phyloP scores from a whole-genome alignment of 2,329 filamentous ascomycete genomes.

The Talaromyces sp. region DNA sequence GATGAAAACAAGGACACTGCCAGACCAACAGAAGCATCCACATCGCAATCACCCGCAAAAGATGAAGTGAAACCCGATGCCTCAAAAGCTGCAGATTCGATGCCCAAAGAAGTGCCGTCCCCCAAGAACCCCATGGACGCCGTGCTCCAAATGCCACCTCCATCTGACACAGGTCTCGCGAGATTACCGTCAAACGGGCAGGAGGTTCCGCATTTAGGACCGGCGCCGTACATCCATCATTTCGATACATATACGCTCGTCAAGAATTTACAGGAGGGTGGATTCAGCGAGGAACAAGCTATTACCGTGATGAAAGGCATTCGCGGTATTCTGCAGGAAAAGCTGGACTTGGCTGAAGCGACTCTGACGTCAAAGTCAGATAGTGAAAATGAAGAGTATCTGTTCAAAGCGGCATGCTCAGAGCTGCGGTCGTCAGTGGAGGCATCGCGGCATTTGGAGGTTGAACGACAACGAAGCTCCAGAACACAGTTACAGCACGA shows the following conservation, averaged over 20 bases:
- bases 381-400: conserved; percentile 90
- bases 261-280: conserved; percentile 68
- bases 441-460: conserved; percentile 70
- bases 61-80: neutral
- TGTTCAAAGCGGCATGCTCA: conserved; percentile 90
- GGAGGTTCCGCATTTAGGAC: conserved; percentile 62
- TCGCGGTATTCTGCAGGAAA: conserved; percentile 70
- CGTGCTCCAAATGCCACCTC: conserved; percentile 44
- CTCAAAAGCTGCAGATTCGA: neutral
- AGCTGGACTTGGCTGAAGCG: conserved; percentile 76
- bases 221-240: conserved; percentile 85
- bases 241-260: conserved; percentile 94
- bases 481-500: conserved; percentile 87
- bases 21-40: neutral
- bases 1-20: neutral
- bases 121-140: conserved; percentile 36
- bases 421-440: conserved; percentile 86
- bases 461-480: conserved; percentile 79
- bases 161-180: conserved; percentile 35
- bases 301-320: conserved; percentile 91
- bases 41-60: conserved; percentile 10
- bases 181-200: conserved; percentile 36
- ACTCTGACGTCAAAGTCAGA: conserved; percentile 86
- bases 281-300: conserved; percentile 72
- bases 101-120: conserved; percentile 12